These are phyloP conservation scores for Polytrichum commune DNA, from an alignment of 225 moss, liverwort and hornwort species.

Conservation along the genomic window DNA sequence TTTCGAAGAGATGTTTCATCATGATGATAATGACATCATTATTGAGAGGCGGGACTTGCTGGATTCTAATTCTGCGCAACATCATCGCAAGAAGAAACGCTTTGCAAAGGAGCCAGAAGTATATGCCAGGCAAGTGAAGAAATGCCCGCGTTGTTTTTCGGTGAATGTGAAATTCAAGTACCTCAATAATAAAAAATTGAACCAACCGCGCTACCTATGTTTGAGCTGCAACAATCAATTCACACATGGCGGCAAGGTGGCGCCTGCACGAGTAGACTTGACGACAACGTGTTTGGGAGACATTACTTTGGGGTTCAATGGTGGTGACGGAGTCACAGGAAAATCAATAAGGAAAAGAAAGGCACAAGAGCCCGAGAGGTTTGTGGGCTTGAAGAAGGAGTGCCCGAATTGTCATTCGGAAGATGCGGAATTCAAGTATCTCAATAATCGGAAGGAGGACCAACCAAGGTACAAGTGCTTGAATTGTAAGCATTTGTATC, in stretches of 20 bases:
- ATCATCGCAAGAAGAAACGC: too few relatives aligned
- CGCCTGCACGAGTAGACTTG: neutral
- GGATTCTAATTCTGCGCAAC: too few relatives aligned
- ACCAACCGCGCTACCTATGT: slow-evolving; percentile 53
- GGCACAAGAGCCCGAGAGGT: slow-evolving; percentile 47
- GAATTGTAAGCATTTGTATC: neutral
- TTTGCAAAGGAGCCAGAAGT: slow-evolving; percentile 46
- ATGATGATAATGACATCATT: too few relatives aligned
- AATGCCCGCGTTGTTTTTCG: slow-evolving; percentile 50
- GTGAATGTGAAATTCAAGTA: slow-evolving; percentile 52
- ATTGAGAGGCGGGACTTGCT: too few relatives aligned
- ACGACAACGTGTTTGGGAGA: too few relatives aligned
- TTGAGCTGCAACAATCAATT: slow-evolving; percentile 49
- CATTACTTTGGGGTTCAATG: neutral
- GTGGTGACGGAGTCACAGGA: neutral
- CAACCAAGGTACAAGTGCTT: slow-evolving; percentile 60
- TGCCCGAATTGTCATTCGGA: slow-evolving; percentile 39
- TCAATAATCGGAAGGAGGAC: slow-evolving; percentile 48
- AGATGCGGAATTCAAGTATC: slow-evolving; percentile 47
- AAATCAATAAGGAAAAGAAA: slow-evolving; percentile 50
- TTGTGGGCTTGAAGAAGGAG: slow-evolving; percentile 34
- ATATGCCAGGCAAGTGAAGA: slow-evolving; percentile 44
- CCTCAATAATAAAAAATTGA: slow-evolving; percentile 48
- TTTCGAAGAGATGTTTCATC: too few relatives aligned
- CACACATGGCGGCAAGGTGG: slow-evolving; percentile 36